phyloP scores from a whole-genome alignment of 2,329 filamentous ascomycete species.

The Sarocladium oryzae region DNA sequence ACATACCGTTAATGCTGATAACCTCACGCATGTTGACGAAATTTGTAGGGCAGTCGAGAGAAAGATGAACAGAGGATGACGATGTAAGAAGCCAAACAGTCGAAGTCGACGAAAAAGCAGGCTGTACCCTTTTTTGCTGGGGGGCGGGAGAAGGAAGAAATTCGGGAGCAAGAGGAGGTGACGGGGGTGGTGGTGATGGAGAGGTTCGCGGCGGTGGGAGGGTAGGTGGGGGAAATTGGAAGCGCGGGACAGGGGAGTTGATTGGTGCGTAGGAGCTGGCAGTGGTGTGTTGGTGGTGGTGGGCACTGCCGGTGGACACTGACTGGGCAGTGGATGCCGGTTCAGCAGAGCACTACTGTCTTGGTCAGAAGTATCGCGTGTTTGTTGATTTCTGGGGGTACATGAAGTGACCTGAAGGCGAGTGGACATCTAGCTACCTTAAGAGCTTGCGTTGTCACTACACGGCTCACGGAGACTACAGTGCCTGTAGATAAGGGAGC shows the following conservation, averaged over 20 bases:
- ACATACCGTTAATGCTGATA: conserved; percentile 90
- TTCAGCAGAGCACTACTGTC: no score
- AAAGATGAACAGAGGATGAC: conserved; percentile 20
- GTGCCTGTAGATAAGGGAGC: no score
- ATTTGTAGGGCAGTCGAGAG: conserved; percentile 18
- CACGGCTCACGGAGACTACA: no score
- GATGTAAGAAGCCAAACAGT: conserved; percentile 20
- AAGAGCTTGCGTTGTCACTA: no score
- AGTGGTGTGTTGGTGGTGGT: background rate
- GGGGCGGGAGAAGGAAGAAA: conserved; percentile 18
- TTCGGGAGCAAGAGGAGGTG: conserved; percentile 19
- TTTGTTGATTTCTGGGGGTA: conserved; percentile 5
- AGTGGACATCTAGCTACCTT: no score
- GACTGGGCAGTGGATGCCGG: background rate
- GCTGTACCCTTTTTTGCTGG: conserved; percentile 21
- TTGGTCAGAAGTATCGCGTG: background rate
- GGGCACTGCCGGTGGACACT: background rate
- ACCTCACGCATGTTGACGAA: conserved; percentile 89
- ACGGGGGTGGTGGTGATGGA: conserved; percentile 16
- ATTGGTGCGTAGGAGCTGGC: conserved; percentile 11
- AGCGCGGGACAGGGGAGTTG: conserved; percentile 25
- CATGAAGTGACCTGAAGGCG: no score
- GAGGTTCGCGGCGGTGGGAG: conserved; percentile 20
- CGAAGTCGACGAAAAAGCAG: conserved; percentile 22
- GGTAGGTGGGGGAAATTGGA: conserved; percentile 44